Conservation (phyloP, 1,139 yeast species). For the Nakaseomyces sp. region DNA sequence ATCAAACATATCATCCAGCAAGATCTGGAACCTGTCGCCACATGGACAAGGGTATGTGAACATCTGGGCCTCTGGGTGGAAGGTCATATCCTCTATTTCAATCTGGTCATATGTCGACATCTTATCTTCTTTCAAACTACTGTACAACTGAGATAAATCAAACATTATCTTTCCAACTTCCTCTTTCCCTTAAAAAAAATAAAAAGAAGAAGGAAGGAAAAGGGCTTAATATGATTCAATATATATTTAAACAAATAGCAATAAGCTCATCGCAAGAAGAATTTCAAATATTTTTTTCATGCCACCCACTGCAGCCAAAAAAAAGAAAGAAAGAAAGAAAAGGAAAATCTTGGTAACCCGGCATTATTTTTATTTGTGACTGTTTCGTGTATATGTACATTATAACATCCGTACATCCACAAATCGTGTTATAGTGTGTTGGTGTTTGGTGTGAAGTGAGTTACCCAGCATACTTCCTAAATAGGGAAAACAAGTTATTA, state of each 20-base stretch:
- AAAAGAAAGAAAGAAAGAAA: neutral
- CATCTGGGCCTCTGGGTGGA: slow-evolving; percentile 67
- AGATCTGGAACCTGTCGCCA: slow-evolving; percentile 87
- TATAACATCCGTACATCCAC: neutral
- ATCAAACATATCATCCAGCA: slow-evolving; percentile 74
- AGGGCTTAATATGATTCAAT: no score
- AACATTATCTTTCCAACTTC: no score
- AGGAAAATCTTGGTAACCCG: neutral
- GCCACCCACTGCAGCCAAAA: neutral
- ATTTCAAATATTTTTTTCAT: neutral
- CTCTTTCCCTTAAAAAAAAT: no score
- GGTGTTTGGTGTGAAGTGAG: no score
- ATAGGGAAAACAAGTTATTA: no score
- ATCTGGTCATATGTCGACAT: slow-evolving; percentile 78
- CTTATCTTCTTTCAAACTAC: neutral
- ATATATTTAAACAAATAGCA: no score
- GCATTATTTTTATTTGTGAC: neutral
- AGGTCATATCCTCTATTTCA: slow-evolving; percentile 94
- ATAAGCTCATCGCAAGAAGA: neutral
- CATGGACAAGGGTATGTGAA: slow-evolving; percentile 98
- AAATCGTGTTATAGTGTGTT: no score
- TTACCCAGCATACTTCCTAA: no score
- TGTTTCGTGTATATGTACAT: neutral
- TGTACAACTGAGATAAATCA: no score
- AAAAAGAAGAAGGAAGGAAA: no score